Conservation (phyloP, 768 basidiomycete species). For the Termitomyces sp. region DNA sequence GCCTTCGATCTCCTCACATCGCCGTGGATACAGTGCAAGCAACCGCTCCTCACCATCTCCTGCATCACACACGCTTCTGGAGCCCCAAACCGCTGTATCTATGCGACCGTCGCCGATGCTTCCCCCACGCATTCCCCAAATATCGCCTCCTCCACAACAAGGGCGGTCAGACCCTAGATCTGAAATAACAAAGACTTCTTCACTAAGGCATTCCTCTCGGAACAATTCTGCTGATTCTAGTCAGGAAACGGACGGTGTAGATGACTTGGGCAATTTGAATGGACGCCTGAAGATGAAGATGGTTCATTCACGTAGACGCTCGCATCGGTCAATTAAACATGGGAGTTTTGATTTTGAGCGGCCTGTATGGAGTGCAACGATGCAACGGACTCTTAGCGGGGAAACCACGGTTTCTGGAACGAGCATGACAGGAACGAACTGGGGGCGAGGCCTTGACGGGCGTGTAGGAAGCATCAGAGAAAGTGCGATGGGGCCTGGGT, state of each 20-base stretch:
- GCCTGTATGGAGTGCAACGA: constrained; percentile 42
- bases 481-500: constrained; percentile 33
- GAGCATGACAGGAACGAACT: constrained; percentile 26
- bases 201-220: constrained; percentile 10
- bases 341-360: constrained; percentile 78
- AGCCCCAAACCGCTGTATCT: constrained; percentile 2
- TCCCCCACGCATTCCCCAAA: not conserved
- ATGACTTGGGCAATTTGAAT: constrained; percentile 22
- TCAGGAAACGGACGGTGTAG: constrained; percentile 23
- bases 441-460: constrained; percentile 15
- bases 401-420: constrained; percentile 28
- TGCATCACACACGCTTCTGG: constrained; percentile 5
- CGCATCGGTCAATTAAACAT: constrained; percentile 47
- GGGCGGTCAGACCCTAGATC: not conserved
- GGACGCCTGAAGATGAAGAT: constrained; percentile 13
- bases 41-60: constrained; percentile 8
- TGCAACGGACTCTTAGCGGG: constrained; percentile 43
- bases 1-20: constrained; percentile 13
- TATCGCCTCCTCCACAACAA: constrained; percentile 19
- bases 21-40: constrained; percentile 12
- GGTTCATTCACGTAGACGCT: constrained; percentile 5
- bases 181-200: constrained; percentile 7
- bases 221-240: constrained; percentile 33
- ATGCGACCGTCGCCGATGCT: constrained; percentile 11
- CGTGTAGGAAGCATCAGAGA: constrained; percentile 21